A percentile compares a stretch with the other conserved stretches of the same genome.
phyloP scores from a whole-genome alignment of 805 yeast genomes.

The Osmozyma mogii region DNA sequence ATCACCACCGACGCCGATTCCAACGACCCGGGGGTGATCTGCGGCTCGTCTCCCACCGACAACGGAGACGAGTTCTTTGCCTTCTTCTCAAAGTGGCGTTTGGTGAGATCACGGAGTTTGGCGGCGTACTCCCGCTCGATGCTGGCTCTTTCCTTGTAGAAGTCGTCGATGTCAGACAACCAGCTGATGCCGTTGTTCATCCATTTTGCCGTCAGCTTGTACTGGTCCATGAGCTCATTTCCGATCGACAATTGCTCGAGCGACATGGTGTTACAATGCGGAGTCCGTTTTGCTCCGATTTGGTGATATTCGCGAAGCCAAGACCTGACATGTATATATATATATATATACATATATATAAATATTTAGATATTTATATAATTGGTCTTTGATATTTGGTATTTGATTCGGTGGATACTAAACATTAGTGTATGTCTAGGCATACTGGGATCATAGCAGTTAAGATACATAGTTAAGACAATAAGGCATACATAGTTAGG shows the following conservation, averaged over 20 bases:
- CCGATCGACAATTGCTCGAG: conserved; percentile 50
- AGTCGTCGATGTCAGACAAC: conserved; percentile 71
- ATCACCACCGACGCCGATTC: conserved; percentile 82
- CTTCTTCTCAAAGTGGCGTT: conserved; percentile 68
- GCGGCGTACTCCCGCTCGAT: conserved; percentile 79
- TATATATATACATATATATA: no score
- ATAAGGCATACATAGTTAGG: no score
- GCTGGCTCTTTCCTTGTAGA: conserved; percentile 74
- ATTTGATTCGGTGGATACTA: no score
- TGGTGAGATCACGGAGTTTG: conserved; percentile 54
- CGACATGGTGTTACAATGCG: no score
- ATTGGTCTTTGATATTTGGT: no score
- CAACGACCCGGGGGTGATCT: conserved; percentile 88
- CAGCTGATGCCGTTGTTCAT: conserved; percentile 62
- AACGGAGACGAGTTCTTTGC: conserved; percentile 58
- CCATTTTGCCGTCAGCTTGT: conserved; percentile 74
- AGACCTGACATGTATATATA: no score
- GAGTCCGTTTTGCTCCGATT: no score
- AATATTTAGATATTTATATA: no score
- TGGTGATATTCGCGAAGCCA: no score
- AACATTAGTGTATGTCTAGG: no score
- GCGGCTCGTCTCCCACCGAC: conserved; percentile 87
- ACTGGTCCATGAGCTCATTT: conserved; percentile 73
- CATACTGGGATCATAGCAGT: no score
- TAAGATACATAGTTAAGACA: no score